phyloP scores from a whole-genome alignment of 2,329 filamentous ascomycete species.

The Orbilia brochopaga region DNA sequence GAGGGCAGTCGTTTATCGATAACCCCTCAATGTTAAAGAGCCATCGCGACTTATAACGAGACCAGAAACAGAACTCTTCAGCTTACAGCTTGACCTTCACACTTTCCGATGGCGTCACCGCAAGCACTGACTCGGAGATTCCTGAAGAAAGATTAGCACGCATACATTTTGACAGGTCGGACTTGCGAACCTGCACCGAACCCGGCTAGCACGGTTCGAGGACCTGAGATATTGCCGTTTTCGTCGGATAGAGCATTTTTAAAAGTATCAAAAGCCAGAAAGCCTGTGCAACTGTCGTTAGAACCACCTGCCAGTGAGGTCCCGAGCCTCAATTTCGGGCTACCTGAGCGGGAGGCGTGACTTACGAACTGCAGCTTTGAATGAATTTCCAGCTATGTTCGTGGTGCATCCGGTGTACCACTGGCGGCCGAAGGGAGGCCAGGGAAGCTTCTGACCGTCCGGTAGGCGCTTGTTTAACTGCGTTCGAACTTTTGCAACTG shows the following conservation, averaged over 20 bases:
- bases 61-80: constrained; percentile 5
- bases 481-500: constrained; percentile 87
- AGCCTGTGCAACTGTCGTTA: constrained; percentile 63
- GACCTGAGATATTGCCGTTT: constrained; percentile 86
- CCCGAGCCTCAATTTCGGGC: background rate
- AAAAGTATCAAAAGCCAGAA: constrained; percentile 95
- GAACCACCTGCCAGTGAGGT: constrained; percentile 10
- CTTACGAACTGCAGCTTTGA: constrained; percentile 93
- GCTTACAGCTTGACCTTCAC: constrained; percentile 91
- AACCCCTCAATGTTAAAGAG: too few species aligned
- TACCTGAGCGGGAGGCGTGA: constrained; percentile 50
- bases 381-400: constrained; percentile 91
- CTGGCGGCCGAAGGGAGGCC: constrained; percentile 88
- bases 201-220: constrained; percentile 87
- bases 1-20: too few species aligned
- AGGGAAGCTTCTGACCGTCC: constrained; percentile 84
- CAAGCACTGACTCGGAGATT: constrained; percentile 88
- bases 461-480: constrained; percentile 87
- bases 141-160: constrained; percentile 9
- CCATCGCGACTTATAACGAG: too few species aligned
- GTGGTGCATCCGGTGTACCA: constrained; percentile 99
- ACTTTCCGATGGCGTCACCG: constrained; percentile 95
- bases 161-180: background rate
- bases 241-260: constrained; percentile 81
- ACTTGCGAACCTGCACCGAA: constrained; percentile 75